Percentiles rank a stretch among this genome's conserved stretches.
These are phyloP conservation scores for Kluyveromyces marxianus DNA, from an alignment of 1,139 yeast species.

Conservation along the genomic window DNA sequence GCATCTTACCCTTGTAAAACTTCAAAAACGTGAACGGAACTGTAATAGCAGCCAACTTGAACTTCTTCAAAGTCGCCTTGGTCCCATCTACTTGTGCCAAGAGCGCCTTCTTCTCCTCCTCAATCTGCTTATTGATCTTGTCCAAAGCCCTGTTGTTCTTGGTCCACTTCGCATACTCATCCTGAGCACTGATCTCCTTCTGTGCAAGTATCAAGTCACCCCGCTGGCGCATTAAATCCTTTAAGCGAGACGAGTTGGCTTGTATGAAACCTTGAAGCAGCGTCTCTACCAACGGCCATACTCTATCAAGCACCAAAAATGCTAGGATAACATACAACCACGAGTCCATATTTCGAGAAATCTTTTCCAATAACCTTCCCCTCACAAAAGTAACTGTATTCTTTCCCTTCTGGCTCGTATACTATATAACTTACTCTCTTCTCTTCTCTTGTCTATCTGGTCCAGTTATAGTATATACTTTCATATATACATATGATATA, in stretches of 20 bases:
- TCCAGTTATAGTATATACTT: too few species aligned
- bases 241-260: slow-evolving; percentile 6
- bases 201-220: slow-evolving; percentile 45
- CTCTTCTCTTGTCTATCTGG: too few species aligned
- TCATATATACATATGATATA: too few species aligned
- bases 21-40: slow-evolving; percentile 27
- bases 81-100: slow-evolving; percentile 52
- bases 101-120: slow-evolving; percentile 38
- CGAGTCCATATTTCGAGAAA: slow-evolving; percentile 11
- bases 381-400: too few species aligned
- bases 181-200: slow-evolving; percentile 71
- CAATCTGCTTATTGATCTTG: slow-evolving; percentile 47
- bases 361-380: too few species aligned
- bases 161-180: slow-evolving; percentile 94
- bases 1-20: slow-evolving; percentile 29
- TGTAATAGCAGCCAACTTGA: slow-evolving; percentile 30
- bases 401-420: too few species aligned
- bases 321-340: slow-evolving; percentile 22
- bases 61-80: slow-evolving; percentile 39
- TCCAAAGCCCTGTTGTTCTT: slow-evolving; percentile 72
- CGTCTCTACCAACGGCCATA: slow-evolving; percentile 6
- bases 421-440: too few species aligned
- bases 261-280: slow-evolving; percentile 2
- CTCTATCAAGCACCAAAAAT: slow-evolving; percentile 22
- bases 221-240: slow-evolving; percentile 39